These are phyloP conservation scores for Sanghuangporus sanghuang DNA, from an alignment of 1,284 basidiomycete species.

Conservation along the genomic window DNA sequence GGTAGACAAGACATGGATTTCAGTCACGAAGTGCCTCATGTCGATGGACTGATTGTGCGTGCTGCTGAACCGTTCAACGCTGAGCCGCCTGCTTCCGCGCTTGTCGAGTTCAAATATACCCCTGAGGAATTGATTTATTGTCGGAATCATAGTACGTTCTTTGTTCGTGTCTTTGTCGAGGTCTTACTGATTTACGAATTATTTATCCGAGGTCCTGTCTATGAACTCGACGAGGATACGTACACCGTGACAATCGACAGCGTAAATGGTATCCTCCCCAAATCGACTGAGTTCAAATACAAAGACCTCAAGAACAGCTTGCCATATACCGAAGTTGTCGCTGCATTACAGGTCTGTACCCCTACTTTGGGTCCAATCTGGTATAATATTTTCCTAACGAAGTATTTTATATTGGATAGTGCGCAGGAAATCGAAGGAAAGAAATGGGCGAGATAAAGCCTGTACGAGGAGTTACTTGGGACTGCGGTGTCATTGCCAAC, in stretches of 20 bases:
- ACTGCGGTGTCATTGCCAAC: conserved; percentile 58
- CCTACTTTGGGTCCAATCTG: not conserved
- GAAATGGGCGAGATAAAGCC: conserved; percentile 57
- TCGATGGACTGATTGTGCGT: conserved; percentile 40
- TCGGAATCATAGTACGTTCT: conserved; percentile 45
- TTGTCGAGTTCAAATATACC: conserved; percentile 49
- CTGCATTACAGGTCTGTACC: conserved; percentile 49
- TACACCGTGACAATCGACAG: conserved; percentile 32
- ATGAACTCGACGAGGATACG: conserved; percentile 40
- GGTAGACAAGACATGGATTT: conserved; percentile 33
- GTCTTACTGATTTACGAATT: not conserved
- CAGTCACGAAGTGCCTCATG: conserved; percentile 32
- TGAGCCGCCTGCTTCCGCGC: conserved; percentile 44
- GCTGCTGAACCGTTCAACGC: conserved; percentile 51
- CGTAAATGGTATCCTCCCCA: conserved; percentile 34
- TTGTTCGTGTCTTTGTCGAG: not conserved
- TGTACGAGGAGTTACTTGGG: conserved; percentile 47
- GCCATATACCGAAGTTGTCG: conserved; percentile 41
- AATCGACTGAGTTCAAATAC: conserved; percentile 33
- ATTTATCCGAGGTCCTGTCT: conserved; percentile 33
- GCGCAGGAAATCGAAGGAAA: conserved; percentile 62
- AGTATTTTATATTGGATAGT: conserved; percentile 32
- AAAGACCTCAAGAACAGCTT: conserved; percentile 39
- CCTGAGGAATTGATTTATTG: conserved; percentile 57
- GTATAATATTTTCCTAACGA: not conserved